phyloP scores from a whole-genome alignment of 2,329 filamentous ascomycete genomes.

The Fusarium abutilonis region DNA sequence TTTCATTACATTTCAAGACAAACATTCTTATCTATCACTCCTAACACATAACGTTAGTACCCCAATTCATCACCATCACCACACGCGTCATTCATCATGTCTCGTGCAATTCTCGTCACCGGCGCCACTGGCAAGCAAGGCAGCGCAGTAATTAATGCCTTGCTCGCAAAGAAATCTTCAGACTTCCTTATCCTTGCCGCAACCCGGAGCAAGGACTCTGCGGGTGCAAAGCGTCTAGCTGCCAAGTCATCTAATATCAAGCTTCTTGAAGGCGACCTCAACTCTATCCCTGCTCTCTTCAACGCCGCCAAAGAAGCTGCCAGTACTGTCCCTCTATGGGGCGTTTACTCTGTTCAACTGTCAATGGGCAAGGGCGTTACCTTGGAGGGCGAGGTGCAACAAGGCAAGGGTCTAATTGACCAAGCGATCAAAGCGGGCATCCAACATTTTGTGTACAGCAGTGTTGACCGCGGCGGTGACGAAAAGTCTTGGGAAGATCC shows the following conservation, averaged over 20 bases:
- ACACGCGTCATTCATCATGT: slow-evolving; percentile 5
- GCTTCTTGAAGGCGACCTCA: slow-evolving; percentile 19
- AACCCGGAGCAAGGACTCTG: slow-evolving; percentile 19
- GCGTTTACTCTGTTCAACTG: slow-evolving; percentile 29
- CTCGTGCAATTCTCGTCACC: slow-evolving; percentile 30
- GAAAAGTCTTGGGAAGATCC: slow-evolving; percentile 39
- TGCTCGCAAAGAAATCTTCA: slow-evolving; percentile 7
- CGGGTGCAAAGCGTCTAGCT: slow-evolving; percentile 10
- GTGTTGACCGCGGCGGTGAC: slow-evolving; percentile 43
- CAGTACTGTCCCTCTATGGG: slow-evolving; percentile 22
- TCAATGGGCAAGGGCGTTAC: slow-evolving; percentile 27
- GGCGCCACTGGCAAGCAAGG: slow-evolving; percentile 34
- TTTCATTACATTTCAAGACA: neutral
- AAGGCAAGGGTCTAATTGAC: slow-evolving; percentile 31
- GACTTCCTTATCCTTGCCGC: slow-evolving; percentile 26
- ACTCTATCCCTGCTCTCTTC: slow-evolving; percentile 22
- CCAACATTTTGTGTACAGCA: slow-evolving; percentile 47
- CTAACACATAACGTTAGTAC: too few species aligned
- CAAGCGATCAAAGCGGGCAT: slow-evolving; percentile 18
- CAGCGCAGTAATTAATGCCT: slow-evolving; percentile 21
- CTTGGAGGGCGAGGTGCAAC: slow-evolving; percentile 18
- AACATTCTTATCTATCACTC: neutral
- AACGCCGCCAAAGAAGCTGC: slow-evolving; percentile 21
- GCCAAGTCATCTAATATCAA: slow-evolving; percentile 16
- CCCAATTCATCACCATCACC: accelerated